Evolutionary conservation across 1,139 yeast genomes (phyloP), one percentile per base, ranked within the genome.

Genomic region (Lodderomyces theae): DNA sequence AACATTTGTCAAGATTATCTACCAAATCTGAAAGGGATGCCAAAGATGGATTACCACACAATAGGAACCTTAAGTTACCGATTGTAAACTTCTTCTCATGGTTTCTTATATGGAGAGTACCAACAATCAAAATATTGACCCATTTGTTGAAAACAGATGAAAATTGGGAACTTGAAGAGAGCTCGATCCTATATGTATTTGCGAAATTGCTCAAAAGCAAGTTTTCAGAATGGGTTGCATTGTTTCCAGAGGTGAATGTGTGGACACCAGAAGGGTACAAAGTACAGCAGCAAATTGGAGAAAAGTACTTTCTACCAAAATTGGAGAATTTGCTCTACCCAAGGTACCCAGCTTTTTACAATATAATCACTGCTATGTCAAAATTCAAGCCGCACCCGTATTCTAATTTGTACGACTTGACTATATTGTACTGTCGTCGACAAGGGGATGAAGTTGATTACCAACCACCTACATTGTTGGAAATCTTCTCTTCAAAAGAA

Each of bases 241-340:
- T 82, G 8, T 84, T 84, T 45, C 92, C 94, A 0, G 94, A 85
- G 57, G 90, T 83, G 2, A 85, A 84, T 53, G 77, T 83, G 3
- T 74, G 77, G 60, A 75, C 80, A 0, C 60, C 67, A 4, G 71
- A 69, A 26, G 69, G 74, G 23, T 56, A 68, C 0, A 56, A 61
- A 6, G 51, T 80, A 11, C 87, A 82, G 47, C 63, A 67, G 34
- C 67, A 70, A 34, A 70, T 80, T 44, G 64, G 77, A 24, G 70
- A 72, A 34, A 72, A 72, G 47, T 79, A 69, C 52, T 78, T 66
- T 42, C 62, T 80, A 34, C 86, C 88, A 0, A 54, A 53, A 18
- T 68, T 80, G 23, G 59, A 71, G 11, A 65, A 82, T 47, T 60
- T 82, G 3, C 59, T 85, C n/a, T 83, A 84, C 51, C 92, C 92